These are phyloP conservation scores for Diaporthe vaccinii DNA, from an alignment of 2,329 filamentous ascomycete genomes.

Conservation along the genomic window DNA sequence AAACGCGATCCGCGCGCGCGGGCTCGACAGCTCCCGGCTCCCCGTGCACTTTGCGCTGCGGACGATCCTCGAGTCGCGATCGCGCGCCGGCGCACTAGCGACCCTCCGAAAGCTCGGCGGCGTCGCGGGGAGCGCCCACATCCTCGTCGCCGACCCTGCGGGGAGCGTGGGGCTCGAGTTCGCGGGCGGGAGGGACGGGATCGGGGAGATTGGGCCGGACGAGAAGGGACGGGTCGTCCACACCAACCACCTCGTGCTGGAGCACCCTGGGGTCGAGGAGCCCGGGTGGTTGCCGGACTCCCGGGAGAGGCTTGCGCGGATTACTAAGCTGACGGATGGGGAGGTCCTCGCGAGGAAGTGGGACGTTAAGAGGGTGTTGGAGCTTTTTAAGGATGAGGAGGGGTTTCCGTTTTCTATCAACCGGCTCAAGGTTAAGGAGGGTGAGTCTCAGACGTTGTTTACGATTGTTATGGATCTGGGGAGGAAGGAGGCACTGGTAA, in stretches of 20 bases:
- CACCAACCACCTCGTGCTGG: constrained; percentile 37
- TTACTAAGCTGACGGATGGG: constrained; percentile 1
- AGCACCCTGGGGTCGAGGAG: constrained; percentile 35
- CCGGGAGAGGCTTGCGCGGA: constrained; percentile 4
- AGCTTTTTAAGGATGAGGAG: constrained; percentile 37
- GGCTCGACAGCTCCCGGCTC: constrained; percentile 63
- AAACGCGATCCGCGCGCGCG: constrained; percentile 72
- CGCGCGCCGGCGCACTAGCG: constrained; percentile 39
- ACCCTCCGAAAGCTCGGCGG: background rate
- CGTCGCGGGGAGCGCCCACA: constrained; percentile 39
- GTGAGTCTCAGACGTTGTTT: constrained; percentile 33
- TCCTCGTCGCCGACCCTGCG: constrained; percentile 36
- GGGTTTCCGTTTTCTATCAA: constrained; percentile 38
- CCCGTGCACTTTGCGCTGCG: constrained; percentile 74
- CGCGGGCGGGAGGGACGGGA: constrained; percentile 11
- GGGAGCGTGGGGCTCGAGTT: constrained; percentile 38
- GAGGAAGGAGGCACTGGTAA: constrained; percentile 32
- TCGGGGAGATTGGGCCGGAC: constrained; percentile 24
- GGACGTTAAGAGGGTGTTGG: background rate
- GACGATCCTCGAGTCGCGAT: constrained; percentile 64
- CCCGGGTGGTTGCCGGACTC: constrained; percentile 35
- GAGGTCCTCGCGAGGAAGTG: background rate
- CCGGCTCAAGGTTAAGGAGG: background rate
- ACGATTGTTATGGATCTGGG: constrained; percentile 39
- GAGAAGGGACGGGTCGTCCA: constrained; percentile 8